phyloP scores from a whole-genome alignment of 2,329 filamentous ascomycete genomes.

The Curvularia verruculosa region DNA sequence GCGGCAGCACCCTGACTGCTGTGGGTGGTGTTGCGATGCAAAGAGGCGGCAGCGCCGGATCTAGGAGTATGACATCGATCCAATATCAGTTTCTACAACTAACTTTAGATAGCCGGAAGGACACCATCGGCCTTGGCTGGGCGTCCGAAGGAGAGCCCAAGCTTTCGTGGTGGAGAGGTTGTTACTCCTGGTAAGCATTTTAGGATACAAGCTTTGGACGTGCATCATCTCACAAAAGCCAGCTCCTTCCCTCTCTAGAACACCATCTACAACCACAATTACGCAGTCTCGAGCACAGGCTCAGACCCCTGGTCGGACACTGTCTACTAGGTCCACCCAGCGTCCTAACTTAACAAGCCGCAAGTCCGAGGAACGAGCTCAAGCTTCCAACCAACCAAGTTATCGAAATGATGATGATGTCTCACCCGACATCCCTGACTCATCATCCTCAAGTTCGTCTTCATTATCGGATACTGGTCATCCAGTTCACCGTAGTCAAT shows the following conservation, averaged over 20 bases:
- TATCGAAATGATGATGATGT: constrained; percentile 20
- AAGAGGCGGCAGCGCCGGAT: constrained; percentile 56
- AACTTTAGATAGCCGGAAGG: constrained; percentile 41
- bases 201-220: neutral
- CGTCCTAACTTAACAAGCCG: constrained; percentile 29
- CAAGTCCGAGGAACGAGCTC: constrained; percentile 21
- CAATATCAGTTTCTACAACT: neutral
- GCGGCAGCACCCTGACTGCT: constrained; percentile 52
- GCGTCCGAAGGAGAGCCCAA: constrained; percentile 63
- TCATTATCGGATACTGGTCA: constrained; percentile 46
- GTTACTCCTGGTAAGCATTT: constrained; percentile 48
- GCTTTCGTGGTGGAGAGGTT: constrained; percentile 57
- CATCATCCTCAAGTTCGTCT: constrained; percentile 40
- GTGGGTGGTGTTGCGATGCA: constrained; percentile 56
- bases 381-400: constrained; percentile 12
- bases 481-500: constrained; percentile 52
- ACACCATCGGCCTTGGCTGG: constrained; percentile 62
- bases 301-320: constrained; percentile 32
- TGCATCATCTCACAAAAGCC: constrained; percentile 1
- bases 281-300: constrained; percentile 48
- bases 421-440: constrained; percentile 32
- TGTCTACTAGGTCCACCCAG: constrained; percentile 35
- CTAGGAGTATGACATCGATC: constrained; percentile 40
- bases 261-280: constrained; percentile 57
- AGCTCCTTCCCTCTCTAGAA: constrained; percentile 51